A percentile compares a stretch with the other conserved stretches of the same genome.
Conservation (phyloP, 768 basidiomycete genomes). For the Tubosaeta brunneosetosa region DNA sequence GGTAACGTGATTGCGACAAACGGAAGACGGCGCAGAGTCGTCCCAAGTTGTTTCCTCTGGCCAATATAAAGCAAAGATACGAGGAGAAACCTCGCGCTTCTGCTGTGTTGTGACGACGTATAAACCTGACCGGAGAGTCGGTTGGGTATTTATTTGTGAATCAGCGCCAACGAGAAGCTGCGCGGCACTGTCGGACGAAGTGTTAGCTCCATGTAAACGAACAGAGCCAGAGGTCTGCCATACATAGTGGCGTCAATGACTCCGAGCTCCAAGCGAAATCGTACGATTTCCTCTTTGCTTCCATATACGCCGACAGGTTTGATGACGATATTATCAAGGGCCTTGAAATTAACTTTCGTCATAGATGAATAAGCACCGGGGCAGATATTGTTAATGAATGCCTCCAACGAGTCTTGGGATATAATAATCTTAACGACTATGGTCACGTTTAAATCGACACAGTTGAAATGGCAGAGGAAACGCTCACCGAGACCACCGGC, state of each 20-base stretch:
- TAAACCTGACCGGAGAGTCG: conserved; percentile 18
- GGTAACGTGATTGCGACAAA: conserved; percentile 49
- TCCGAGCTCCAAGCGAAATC: conserved; percentile 36
- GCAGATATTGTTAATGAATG: conserved; percentile 43
- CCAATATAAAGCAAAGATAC: conserved; percentile 54
- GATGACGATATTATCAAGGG: conserved; percentile 26
- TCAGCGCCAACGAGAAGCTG: conserved; percentile 15
- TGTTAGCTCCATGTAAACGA: background rate
- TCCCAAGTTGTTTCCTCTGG: conserved; percentile 58
- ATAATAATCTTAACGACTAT: conserved; percentile 64
- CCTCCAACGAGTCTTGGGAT: conserved; percentile 42
- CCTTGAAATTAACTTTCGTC: conserved; percentile 40
- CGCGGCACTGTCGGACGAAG: conserved; percentile 1
- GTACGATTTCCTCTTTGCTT: conserved; percentile 45
- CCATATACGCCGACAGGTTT: conserved; percentile 58
- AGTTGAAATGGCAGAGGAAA: background rate
- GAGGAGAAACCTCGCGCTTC: conserved; percentile 4
- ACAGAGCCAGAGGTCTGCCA: conserved; percentile 9
- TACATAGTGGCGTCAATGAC: conserved; percentile 39
- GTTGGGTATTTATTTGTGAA: background rate
- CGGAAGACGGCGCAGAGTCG: conserved; percentile 41
- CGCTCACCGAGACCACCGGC: conserved; percentile 44
- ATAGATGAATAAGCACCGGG: conserved; percentile 51
- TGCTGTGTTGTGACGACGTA: conserved; percentile 12
- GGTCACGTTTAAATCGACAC: background rate